Conservation (phyloP, 2,329 filamentous ascomycete species). For the Colletotrichum sp. region DNA sequence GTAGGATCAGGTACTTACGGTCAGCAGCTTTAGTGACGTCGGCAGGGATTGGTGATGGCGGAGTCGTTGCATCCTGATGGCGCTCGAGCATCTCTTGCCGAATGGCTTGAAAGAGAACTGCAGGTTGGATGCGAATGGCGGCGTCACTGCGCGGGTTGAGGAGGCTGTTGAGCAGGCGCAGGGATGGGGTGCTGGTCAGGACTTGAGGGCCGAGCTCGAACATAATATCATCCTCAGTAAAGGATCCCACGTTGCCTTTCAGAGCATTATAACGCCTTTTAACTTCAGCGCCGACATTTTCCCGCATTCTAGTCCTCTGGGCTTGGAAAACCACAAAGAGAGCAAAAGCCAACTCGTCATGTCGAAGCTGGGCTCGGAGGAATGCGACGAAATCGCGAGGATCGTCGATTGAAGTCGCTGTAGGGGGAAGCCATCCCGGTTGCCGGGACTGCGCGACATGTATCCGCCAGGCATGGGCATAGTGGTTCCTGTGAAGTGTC, state of each 20-base stretch:
- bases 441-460: background rate
- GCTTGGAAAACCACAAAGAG: background rate
- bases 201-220: background rate
- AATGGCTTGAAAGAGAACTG: background rate
- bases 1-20: background rate
- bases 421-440: background rate
- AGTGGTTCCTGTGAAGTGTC: background rate
- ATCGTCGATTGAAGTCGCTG: background rate
- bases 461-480: background rate
- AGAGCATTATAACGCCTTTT: background rate
- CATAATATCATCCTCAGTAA: background rate
- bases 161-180: background rate
- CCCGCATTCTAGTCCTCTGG: background rate
- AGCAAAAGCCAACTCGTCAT: background rate
- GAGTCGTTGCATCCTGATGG: background rate
- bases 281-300: background rate
- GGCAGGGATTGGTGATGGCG: background rate
- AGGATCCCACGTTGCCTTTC: background rate
- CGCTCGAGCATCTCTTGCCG: background rate
- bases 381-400: background rate
- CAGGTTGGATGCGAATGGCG: background rate
- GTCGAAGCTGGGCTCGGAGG: background rate
- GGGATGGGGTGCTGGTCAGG: background rate
- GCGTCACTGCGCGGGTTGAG: background rate
- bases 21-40: background rate